phyloP scores from a whole-genome alignment of 2,329 filamentous ascomycete genomes.

The Gaeumannomyces sp. region DNA sequence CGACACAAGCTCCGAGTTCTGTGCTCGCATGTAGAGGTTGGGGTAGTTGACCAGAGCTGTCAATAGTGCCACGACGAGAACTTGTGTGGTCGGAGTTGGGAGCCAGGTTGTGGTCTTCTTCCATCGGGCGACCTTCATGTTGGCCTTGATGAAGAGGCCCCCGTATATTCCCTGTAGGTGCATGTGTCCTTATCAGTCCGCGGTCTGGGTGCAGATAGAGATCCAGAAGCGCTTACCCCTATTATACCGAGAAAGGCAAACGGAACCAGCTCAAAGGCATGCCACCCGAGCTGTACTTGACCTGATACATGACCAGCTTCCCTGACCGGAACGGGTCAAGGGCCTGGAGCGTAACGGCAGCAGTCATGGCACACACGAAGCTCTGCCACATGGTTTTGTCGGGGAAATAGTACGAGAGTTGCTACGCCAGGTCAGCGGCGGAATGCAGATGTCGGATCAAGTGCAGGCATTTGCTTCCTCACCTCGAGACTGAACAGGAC shows the following conservation, averaged over 20 bases:
- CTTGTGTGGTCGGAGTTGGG: slow-evolving; percentile 71
- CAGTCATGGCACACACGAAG: slow-evolving; percentile 99
- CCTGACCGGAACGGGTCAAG: slow-evolving; percentile 93
- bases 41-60: slow-evolving; percentile 92
- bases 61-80: slow-evolving; percentile 69
- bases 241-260: slow-evolving; percentile 82
- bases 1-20: slow-evolving; percentile 85
- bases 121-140: slow-evolving; percentile 81
- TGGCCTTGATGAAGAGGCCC: slow-evolving; percentile 88
- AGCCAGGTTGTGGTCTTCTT: slow-evolving; percentile 62
- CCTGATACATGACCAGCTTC: slow-evolving; percentile 92
- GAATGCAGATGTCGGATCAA: slow-evolving; percentile 7
- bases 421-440: slow-evolving; percentile 36
- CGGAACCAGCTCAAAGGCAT: slow-evolving; percentile 86
- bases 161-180: slow-evolving; percentile 73
- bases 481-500: slow-evolving; percentile 93
- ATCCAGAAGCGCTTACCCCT: slow-evolving; percentile 45
- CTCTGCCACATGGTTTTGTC: slow-evolving; percentile 99
- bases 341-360: slow-evolving; percentile 84
- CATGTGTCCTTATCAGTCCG: not conserved
- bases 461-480: slow-evolving; percentile 15
- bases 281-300: slow-evolving; percentile 88
- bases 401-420: slow-evolving; percentile 94
- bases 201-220: not conserved
- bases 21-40: slow-evolving; percentile 92